Base-by-base conservation (phyloP, 2,329 filamentous ascomycete species). In the Penicillium janthinellum region DNA sequence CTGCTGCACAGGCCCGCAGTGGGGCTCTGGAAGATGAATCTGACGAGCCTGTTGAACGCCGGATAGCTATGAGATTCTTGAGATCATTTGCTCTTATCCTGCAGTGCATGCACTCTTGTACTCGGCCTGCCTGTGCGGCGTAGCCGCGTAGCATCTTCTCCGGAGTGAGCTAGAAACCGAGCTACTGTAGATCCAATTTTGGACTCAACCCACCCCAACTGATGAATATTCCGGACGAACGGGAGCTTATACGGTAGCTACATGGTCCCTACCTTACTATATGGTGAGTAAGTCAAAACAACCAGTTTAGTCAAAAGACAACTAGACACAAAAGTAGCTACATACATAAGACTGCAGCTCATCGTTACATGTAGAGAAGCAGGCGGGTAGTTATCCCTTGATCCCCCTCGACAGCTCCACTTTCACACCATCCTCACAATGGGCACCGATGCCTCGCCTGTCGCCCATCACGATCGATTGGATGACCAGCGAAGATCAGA, bases 361-460 rank as follows among this genome's bases (percentile, higher is more conserved):
- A 31, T 31, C 8, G 31, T 8, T 31, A 4, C 22, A 22, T 22
- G 22, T 22, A 31, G 31, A 31, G 31, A 31, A 31, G 31, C 31
- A 31, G 8, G 7, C 8, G 31, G 2, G 15, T 25, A 5, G 22
- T 8, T 17, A 38, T 51, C 31, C 49, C 34, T 20, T 52, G 17
- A 39, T 39, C 34, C 25, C 31, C 45, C 35, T 51, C 28, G 20
- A 22, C 25, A 50, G 52, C 42, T 51, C 58, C 58, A 57, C 54
- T 56, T 22, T 37, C 45, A 38, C 25, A 28, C n/a, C 28, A 20
- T 15, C 45, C 25, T 8, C 17, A 48, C 45, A 34, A 48, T 48
- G 28, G 8, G 34, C 45, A 34, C 31, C 22, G 45, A 48, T 48
- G 22, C 25, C 44, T 11, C 45, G 28, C 28, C 11, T 12, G n/a